Evolutionary conservation across 805 yeast genomes (phyloP), one percentile per base, ranked within the genome.

Genomic region (Lachancea sp.): DNA sequence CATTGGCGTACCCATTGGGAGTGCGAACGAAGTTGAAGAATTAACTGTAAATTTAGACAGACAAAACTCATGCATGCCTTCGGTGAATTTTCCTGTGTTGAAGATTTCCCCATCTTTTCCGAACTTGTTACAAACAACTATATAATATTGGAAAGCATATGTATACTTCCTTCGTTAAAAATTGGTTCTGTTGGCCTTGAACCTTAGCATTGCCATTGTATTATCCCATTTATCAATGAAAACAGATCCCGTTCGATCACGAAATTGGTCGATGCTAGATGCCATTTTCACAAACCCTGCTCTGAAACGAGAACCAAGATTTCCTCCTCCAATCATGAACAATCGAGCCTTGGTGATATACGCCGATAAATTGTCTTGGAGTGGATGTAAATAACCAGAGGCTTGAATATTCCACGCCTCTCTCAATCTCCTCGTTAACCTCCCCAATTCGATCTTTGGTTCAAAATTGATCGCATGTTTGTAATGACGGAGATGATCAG

Each of bases 171-270:
- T 36, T n/a, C 25, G 22, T 33, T 35, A 40, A 22, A 19, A 2
- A 8, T 19, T 6, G 26, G 25, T 18, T 3, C 10, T 15, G 16
- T 13, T 20, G 4, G 16, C 19, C 35, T 25, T 33, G 13, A 40
- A 40, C 19, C 37, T 32, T 11, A 40, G 32, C 43, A 40, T 40
- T 5, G 19, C 22, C 32, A 40, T 40, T 10, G 43, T 40, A 40
- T 40, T 40, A 26, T 33, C 31, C 43, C 43, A 40, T 33, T 31
- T 40, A 25, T 32, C 36, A 22, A 22, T 10, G 11, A 40, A 9
- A 15, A 30, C 10, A n/a, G 16, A 8, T 11, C 31, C 32, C 2
- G 43, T 27, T 32, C 19, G 15, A n/a, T 26, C 33, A 6, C 19
- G 20, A 32, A 40, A 16, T 11, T 19, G 30, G 18, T 15, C 22